Percentiles rank a stretch among this genome's conserved stretches.
Conservation (phyloP, 768 basidiomycete genomes). For the Daedaleopsis sinensis region DNA sequence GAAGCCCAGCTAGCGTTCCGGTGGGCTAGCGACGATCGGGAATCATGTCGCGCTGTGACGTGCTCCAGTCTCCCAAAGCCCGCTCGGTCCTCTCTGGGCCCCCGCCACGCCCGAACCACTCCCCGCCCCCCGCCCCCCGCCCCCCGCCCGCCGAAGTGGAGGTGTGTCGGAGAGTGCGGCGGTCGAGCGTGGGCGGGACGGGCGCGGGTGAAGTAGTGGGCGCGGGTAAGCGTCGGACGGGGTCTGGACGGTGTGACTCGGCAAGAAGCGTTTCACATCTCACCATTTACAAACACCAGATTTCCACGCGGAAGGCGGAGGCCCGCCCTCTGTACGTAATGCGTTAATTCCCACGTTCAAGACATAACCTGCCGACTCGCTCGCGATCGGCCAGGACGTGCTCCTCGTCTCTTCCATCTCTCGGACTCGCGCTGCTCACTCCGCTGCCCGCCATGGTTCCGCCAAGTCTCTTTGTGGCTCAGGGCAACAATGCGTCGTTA, state of each 20-base stretch:
- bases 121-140: background rate
- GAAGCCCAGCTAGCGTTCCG: slow-evolving; percentile 23
- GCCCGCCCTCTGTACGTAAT: slow-evolving; percentile 16
- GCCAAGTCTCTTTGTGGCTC: background rate
- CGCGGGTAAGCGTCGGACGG: slow-evolving; percentile 26
- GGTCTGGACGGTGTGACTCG: slow-evolving; percentile 23
- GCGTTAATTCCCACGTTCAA: slow-evolving; percentile 12
- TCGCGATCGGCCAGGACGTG: background rate
- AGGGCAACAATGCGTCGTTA: background rate
- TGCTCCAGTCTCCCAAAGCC: slow-evolving; percentile 17
- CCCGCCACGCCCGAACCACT: slow-evolving; percentile 5
- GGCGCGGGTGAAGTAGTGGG: slow-evolving; percentile 15
- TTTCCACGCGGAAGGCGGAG: slow-evolving; percentile 17
- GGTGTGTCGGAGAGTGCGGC: background rate
- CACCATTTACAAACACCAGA: slow-evolving; percentile 6
- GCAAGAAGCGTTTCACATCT: slow-evolving; percentile 23
- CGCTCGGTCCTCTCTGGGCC: slow-evolving; percentile 8
- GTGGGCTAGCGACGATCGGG: slow-evolving; percentile 25
- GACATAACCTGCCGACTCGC: background rate
- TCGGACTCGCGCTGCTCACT: background rate
- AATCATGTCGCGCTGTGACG: slow-evolving; percentile 25
- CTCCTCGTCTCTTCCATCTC: background rate
- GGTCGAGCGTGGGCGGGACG: background rate
- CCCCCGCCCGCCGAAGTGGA: background rate
- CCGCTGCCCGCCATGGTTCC: background rate